These are phyloP conservation scores for Yamadazyma diospyri DNA, from an alignment of 1,139 yeast genomes.

Conservation along the genomic window DNA sequence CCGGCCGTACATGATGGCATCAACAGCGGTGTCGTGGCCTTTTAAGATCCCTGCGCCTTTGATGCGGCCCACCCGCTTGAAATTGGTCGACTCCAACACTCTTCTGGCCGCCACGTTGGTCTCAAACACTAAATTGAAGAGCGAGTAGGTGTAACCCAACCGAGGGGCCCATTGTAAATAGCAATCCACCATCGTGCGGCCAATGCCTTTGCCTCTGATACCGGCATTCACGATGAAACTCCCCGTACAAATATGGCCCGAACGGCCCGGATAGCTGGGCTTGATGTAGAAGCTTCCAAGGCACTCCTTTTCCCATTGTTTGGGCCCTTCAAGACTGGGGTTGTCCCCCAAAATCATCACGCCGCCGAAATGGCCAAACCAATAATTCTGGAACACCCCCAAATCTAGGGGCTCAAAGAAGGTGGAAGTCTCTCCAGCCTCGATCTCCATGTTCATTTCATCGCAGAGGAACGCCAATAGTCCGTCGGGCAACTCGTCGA, in stretches of 20 bases:
- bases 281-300: constrained; percentile 79
- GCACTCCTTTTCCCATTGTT: constrained; percentile 89
- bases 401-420: constrained; percentile 73
- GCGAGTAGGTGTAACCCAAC: constrained; percentile 79
- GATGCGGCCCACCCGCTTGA: constrained; percentile 72
- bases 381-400: constrained; percentile 71
- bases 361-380: constrained; percentile 87
- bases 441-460: constrained; percentile 91
- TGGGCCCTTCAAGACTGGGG: constrained; percentile 51
- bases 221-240: constrained; percentile 89
- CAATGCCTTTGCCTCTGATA: constrained; percentile 90
- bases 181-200: constrained; percentile 77
- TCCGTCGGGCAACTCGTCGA: constrained; percentile 68
- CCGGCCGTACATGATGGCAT: constrained; percentile 68
- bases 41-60: constrained; percentile 84
- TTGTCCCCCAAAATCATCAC: constrained; percentile 83
- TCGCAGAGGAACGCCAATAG: constrained; percentile 78
- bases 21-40: constrained; percentile 80
- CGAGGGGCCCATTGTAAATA: constrained; percentile 88
- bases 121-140: constrained; percentile 85
- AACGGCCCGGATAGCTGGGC: constrained; percentile 90
- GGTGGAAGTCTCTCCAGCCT: constrained; percentile 83
- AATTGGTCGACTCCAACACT: constrained; percentile 76
- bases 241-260: constrained; percentile 91
- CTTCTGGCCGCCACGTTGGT: constrained; percentile 79